Evolutionary conservation across 192 early-diverging fungal genomes (phyloP).

Genomic region (Coemansia sp.): DNA sequence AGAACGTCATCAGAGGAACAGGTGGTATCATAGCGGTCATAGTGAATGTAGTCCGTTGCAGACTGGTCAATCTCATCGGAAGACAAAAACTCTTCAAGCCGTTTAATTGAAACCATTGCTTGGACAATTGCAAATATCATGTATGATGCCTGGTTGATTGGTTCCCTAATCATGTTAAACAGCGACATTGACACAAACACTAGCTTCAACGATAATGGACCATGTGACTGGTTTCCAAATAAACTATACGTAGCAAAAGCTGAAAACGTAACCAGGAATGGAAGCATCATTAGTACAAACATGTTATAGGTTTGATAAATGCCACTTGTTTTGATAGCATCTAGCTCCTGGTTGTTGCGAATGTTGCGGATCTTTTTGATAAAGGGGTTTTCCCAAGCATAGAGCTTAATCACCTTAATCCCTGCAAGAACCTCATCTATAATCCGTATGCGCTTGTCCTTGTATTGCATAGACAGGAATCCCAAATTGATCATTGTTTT

Average conservation of each 20-base stretch:
- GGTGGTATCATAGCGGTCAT: conserved; percentile 21
- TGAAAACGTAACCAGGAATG: conserved; percentile 42
- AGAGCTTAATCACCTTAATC: conserved; percentile 68
- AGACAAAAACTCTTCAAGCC: conserved; percentile 28
- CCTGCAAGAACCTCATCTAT: conserved; percentile 61
- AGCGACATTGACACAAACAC: conserved; percentile 51
- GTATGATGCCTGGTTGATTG: conserved; percentile 24
- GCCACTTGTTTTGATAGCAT: conserved; percentile 30
- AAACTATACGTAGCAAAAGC: conserved; percentile 43
- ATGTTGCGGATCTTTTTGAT: conserved; percentile 38
- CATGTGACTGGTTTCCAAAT: conserved; percentile 30
- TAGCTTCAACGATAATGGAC: conserved; percentile 41
- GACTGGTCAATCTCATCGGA: conserved; percentile 41
- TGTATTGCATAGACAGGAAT: conserved; percentile 72
- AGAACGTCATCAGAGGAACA: conserved; percentile 20
- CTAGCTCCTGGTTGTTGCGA: conserved; percentile 39
- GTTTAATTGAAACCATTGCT: conserved; percentile 25
- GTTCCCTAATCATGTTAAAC: conserved; percentile 47
- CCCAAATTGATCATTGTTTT: conserved; percentile 68
- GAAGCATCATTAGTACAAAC: conserved; percentile 33
- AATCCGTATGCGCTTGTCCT: conserved; percentile 64
- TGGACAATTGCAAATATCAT: conserved; percentile 31
- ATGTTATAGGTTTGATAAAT: conserved; percentile 23
- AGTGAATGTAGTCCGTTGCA: conserved; percentile 20
- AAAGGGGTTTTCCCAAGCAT: conserved; percentile 62